These are phyloP conservation scores for Alnus glutinosa DNA, from an alignment of 306 rosid species.

Conservation along the genomic window DNA sequence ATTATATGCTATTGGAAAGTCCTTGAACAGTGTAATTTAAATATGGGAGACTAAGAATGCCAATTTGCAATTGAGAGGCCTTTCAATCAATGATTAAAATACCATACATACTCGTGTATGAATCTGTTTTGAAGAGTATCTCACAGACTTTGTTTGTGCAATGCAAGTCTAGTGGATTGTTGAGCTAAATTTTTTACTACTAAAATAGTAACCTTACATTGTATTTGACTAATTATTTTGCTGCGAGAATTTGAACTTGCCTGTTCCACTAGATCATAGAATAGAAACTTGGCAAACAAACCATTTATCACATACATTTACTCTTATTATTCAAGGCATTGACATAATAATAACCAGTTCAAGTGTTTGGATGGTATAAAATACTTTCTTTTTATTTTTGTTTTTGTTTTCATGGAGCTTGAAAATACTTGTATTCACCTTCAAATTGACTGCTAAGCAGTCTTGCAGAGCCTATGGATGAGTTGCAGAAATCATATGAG, in stretches of 20 bases:
- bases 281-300: slow-evolving; percentile 11
- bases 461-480: slow-evolving; percentile 83
- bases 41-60: background rate
- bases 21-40: background rate
- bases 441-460: slow-evolving; percentile 41
- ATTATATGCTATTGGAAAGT: background rate
- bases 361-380: slow-evolving; percentile 6
- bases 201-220: background rate
- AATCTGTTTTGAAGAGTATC: background rate
- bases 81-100: background rate
- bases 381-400: background rate
- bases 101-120: background rate
- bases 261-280: background rate
- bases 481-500: slow-evolving; percentile 76
- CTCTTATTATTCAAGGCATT: background rate
- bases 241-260: background rate
- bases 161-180: background rate
- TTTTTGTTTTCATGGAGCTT: slow-evolving; percentile 11
- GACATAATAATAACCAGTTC: background rate
- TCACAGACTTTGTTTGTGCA: background rate
- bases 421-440: slow-evolving; percentile 15
- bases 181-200: background rate
- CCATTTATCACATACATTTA: background rate
- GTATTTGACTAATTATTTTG: background rate
- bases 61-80: background rate